A percentile compares a stretch with the other conserved stretches of the same genome.
Conservation (phyloP, 1,284 basidiomycete genomes). For the Austroboletus novae-zelandiae region DNA sequence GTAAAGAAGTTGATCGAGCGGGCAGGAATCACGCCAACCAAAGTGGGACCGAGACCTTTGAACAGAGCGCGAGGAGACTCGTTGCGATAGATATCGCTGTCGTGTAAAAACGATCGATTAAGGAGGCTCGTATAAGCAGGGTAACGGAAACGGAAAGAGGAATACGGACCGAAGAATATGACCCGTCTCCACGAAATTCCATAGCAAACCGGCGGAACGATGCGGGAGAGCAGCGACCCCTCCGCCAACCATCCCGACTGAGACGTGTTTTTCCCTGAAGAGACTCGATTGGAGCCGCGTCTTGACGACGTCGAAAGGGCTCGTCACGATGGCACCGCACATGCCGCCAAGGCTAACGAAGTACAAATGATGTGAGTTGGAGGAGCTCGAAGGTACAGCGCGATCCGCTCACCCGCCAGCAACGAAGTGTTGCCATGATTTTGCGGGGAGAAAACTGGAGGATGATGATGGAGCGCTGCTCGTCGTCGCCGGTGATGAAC, state of each 20-base stretch:
- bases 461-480: conserved; percentile 16
- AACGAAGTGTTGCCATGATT: conserved; percentile 82
- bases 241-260: conserved; percentile 43
- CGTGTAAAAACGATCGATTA: not conserved
- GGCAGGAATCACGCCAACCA: conserved; percentile 94
- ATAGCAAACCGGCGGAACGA: conserved; percentile 60
- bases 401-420: conserved; percentile 75
- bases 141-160: not conserved
- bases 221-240: conserved; percentile 44
- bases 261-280: conserved; percentile 63
- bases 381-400: not conserved
- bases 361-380: not conserved
- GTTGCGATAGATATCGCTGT: conserved; percentile 84
- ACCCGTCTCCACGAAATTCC: conserved; percentile 94
- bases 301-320: conserved; percentile 98
- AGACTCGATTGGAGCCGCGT: conserved; percentile 93
- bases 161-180: conserved; percentile 77
- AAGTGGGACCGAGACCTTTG: conserved; percentile 91
- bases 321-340: conserved; percentile 96
- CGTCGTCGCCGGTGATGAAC: conserved; percentile 1
- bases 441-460: conserved; percentile 56
- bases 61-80: conserved; percentile 92
- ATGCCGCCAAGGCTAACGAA: conserved; percentile 83
- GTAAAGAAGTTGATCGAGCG: conserved; percentile 98
- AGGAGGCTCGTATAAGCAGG: no score